Percentiles rank a stretch among this genome's conserved stretches.
phyloP scores from a whole-genome alignment of 495 filamentous ascomycete species.

The Aspergillus campestris region DNA sequence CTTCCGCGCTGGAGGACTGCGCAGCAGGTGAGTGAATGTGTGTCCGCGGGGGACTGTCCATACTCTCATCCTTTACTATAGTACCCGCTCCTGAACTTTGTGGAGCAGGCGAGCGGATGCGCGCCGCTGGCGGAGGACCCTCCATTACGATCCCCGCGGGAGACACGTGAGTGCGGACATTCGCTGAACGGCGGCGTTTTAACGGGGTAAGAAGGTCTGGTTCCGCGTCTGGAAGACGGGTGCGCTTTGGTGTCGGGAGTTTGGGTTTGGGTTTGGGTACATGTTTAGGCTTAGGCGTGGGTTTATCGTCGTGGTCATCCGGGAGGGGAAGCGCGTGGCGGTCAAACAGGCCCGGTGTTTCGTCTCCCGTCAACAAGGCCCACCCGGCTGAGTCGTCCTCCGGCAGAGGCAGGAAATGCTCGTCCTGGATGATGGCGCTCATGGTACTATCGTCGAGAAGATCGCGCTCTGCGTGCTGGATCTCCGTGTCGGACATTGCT shows the following conservation, averaged over 20 bases:
- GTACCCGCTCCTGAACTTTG: too few species aligned
- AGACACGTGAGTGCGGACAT: too few species aligned
- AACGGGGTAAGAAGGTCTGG: conserved; percentile 6
- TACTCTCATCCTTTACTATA: too few species aligned
- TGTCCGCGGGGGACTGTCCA: too few species aligned
- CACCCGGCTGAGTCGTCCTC: conserved; percentile 18
- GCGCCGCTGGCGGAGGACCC: too few species aligned
- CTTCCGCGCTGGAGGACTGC: too few species aligned
- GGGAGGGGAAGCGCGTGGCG: conserved; percentile 32
- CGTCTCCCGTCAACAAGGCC: conserved; percentile 13
- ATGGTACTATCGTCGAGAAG: conserved; percentile 72
- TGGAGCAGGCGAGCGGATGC: too few species aligned
- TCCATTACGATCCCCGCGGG: too few species aligned
- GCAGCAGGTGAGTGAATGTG: too few species aligned
- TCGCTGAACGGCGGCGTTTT: too few species aligned
- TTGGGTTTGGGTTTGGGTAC: neutral
- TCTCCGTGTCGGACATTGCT: conserved; percentile 72
- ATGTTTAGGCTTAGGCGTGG: neutral
- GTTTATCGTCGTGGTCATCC: conserved; percentile 15
- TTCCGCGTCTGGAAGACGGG: neutral
- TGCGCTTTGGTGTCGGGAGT: conserved; percentile 10
- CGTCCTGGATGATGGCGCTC: conserved; percentile 68
- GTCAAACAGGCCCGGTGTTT: conserved; percentile 31
- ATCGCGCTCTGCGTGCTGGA: conserved; percentile 51
- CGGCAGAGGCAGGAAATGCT: conserved; percentile 53